A percentile compares a stretch with the other conserved stretches of the same genome.
Conservation (phyloP, 352 stramenopile genomes). For the Elongisporangium undulatum region DNA sequence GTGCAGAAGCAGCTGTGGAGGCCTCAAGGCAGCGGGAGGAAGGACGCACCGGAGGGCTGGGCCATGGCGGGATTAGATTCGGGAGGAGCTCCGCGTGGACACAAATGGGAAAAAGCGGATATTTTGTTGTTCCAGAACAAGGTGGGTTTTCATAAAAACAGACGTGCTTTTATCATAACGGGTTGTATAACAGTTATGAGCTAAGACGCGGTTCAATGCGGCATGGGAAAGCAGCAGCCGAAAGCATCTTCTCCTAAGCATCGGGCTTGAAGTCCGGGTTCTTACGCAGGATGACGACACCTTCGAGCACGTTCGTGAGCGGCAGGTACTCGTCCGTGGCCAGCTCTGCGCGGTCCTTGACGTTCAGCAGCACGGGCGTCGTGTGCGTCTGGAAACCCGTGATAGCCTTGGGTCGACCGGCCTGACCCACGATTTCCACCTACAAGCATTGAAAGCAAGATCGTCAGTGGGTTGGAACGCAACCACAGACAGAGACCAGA, state of each 20-base stretch:
- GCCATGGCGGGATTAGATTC: not conserved
- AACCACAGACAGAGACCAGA: not conserved
- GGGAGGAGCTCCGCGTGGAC: not conserved
- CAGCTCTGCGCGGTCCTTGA: constrained; percentile 97
- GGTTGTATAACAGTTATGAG: constrained; percentile 1
- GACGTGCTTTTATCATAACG: not conserved
- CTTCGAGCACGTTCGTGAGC: constrained; percentile 96
- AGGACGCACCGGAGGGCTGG: not conserved
- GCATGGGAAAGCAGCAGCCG: too few relatives aligned
- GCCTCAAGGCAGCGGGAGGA: too few relatives aligned
- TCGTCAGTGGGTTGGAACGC: not conserved
- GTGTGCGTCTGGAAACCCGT: constrained; percentile 99
- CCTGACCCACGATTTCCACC: constrained; percentile 99
- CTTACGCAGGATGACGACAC: constrained; percentile 98
- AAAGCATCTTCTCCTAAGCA: constrained; percentile 31
- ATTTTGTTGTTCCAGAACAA: not conserved
- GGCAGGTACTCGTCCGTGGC: constrained; percentile 97
- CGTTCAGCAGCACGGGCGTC: constrained; percentile 97
- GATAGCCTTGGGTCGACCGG: constrained; percentile 98
- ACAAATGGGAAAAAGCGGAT: not conserved
- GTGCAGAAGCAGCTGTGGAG: not conserved
- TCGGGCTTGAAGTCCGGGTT: constrained; percentile 92
- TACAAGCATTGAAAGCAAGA: constrained; percentile 15
- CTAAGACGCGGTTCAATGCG: not conserved
- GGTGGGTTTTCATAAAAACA: not conserved